Base-by-base conservation (phyloP, 768 basidiomycete species). In the Tulasnella sp. region DNA sequence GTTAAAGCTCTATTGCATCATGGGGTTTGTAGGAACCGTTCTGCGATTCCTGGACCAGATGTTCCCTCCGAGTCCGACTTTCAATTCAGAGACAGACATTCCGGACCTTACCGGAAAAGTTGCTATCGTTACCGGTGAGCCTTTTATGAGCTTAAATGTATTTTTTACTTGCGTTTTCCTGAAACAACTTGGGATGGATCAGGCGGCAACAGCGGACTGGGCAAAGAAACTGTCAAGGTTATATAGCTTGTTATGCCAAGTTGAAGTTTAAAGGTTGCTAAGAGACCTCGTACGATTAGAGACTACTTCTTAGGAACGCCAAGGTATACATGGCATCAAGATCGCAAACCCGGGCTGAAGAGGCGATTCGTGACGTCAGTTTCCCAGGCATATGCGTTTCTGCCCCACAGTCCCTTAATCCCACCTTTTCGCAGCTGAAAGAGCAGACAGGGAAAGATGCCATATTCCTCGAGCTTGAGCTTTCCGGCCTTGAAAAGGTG, bases 241-340 rank as follows among this genome's bases (percentile, higher is more conserved):
- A 18, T n/a, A 18, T 74, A 44, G 48, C 71, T 31, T 16, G 9
- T 38, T 38, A 31, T 14, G 46, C 46, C 34, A n/a, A 1, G 71
- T n/a, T 39, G n/a, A 44, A 38, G n/a, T 27, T 27, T 27, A 19
- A 31, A 12, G 8, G 19, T 38, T 5, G 38, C 38, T 42, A 24
- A 40, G 76, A 31, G n/a, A 3, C 14, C 14, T 27, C 8, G 27
- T 36, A 27, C 31, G 24, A 27, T 10, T 36, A 68, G 62, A 31
- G 16, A 27, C 18, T 68, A 68, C 62, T 83, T 27, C 18, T 76
- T 21, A 81, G 81, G 71, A 71, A 80, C 38, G 83, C 82, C 31
- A 82, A 81, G 24, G 83, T 83, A 3, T 83, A 83, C 81, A 74
- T 83, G 38, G 80, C 76, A 7, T 72, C 79, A 58, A 77, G n/a